A percentile compares a stretch with the other conserved stretches of the same genome.
These are phyloP conservation scores for Verticillium nubilum DNA, from an alignment of 2,329 filamentous ascomycete genomes.

Conservation along the genomic window DNA sequence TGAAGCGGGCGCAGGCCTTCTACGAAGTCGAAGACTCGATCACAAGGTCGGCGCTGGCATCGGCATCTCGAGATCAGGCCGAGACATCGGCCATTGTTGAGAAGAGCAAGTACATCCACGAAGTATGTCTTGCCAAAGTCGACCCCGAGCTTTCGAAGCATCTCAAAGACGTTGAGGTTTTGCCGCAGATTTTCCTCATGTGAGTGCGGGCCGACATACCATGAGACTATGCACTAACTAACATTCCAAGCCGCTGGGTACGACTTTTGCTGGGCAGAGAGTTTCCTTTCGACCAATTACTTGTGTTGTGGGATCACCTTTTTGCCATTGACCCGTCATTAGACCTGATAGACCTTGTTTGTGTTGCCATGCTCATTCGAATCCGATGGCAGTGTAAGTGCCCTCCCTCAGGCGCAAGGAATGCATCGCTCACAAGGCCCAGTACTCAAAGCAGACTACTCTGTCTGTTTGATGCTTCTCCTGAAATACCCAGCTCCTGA, in stretches of 20 bases:
- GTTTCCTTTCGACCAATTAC: constrained; percentile 79
- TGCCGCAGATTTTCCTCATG: constrained; percentile 98
- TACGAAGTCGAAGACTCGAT: constrained; percentile 64
- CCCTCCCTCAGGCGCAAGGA: not conserved
- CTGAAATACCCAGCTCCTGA: constrained; percentile 74
- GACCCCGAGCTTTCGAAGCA: constrained; percentile 82
- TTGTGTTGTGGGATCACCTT: constrained; percentile 84
- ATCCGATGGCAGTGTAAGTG: constrained; percentile 81
- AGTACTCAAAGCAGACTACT: constrained; percentile 87
- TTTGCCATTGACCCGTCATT: constrained; percentile 81
- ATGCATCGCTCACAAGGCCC: constrained; percentile 16
- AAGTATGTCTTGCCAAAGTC: constrained; percentile 68
- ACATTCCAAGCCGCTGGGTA: constrained; percentile 70
- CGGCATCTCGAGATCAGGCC: constrained; percentile 15
- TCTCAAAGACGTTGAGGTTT: constrained; percentile 74
- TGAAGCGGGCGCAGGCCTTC: constrained; percentile 81
- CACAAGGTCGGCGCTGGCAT: constrained; percentile 7
- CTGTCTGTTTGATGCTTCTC: constrained; percentile 72
- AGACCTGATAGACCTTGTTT: constrained; percentile 83
- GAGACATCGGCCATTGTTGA: constrained; percentile 68
- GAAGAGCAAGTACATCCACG: constrained; percentile 81
- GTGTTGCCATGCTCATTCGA: constrained; percentile 85
- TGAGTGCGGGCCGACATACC: constrained; percentile 32
- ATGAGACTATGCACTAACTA: not conserved
- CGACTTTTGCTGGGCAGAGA: constrained; percentile 88